Evolutionary conservation across 148 eudicot species (phyloP), one percentile per base, ranked within the genome.

Genomic region (Rheum nobile): DNA sequence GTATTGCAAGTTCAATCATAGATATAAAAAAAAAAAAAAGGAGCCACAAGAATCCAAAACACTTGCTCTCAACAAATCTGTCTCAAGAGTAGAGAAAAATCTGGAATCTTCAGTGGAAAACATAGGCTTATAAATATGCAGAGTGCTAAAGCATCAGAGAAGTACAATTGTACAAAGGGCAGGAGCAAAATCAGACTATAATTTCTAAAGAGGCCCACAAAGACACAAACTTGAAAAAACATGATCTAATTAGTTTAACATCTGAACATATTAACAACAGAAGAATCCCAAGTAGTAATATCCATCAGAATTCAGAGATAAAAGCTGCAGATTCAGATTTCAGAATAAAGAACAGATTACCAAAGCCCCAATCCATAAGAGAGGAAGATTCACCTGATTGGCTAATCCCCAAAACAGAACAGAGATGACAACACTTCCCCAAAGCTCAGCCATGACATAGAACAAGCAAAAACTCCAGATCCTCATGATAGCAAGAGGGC

Each of bases 361-460:
- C 12, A 47, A 19, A 34, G 14, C 12, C 21, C 22, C 13, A 59
- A 57, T 9, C 19, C 10, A 65, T 17, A 16, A 61, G 41, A 5
- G 32, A 24, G 0, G 44, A 61, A 57, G 1, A 47, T n/a, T 77
- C 61, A 96, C 99, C 99, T 96, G 99, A 87, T 96, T 96, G 65
- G 99, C 99, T 82, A 96, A 90, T 3, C 99, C 99, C 99, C 99
- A 96, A 78, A 96, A 92, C 78, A 96, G 92, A 63, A 96, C 99
- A 16, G 99, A 96, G 75, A 96, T 72, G 29, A 96, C 99, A 34
- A 96, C 99, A 84, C 99, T 96, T 0, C 99, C 99, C 99, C 99
- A 96, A 76, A 96, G 96, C 85, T 96, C 99, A 84, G 99, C 99
- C 99, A 96, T 96, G 74, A 96, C 99, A 92, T 96, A 96, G 75